Base-by-base conservation (phyloP, 257 asterid species). In the Henckelia pumila region DNA sequence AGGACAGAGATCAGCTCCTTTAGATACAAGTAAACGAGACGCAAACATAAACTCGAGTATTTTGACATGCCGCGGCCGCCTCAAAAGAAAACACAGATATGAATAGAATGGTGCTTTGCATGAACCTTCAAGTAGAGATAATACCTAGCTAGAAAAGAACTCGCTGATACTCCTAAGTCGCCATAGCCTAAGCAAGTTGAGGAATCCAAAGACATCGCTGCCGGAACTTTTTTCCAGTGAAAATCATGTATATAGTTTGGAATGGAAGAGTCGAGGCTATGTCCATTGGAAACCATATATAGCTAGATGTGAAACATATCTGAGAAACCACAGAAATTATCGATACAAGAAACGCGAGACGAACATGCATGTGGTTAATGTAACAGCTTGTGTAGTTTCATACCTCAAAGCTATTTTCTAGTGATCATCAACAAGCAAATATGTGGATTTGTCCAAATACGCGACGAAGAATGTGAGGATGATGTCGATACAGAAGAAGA, bases 101-200 rank as follows among this genome's bases (percentile, higher is more conserved):
- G 32, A 50, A n/a, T 33, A 40, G 8, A 50, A 55, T 55, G 26
- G 24, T 50, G 50, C 8, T 26, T 32, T 21, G 32, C 49, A 14
- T 52, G 57, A 25, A 56, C 40, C 59, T 56, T 56, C 7, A 37
- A 16, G 40, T 3, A 19, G 32, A 61, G 56, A 7, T 44, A 28
- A 0, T 73, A 89, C 95, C 96, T 85, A n/a, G n/a, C n/a, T n/a
- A 47, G 96, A 88, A 83, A 92, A 92, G 69, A 92, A 79, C 57
- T 80, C 88, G 69, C 95, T 89, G 53, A 88, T 97, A 73, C 96
- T 95, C 71, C 96, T 75, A 13, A 92, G 95, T 70, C 97, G 83
- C 97, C 98, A 92, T 14, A 92, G 85, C 70, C 98, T 74, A 61
- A 92, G 98, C 85, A 92, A 82, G 84, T 89, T 92, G 78, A 92